phyloP scores from a whole-genome alignment of 768 basidiomycete species.

The Agaricus subrufescens region DNA sequence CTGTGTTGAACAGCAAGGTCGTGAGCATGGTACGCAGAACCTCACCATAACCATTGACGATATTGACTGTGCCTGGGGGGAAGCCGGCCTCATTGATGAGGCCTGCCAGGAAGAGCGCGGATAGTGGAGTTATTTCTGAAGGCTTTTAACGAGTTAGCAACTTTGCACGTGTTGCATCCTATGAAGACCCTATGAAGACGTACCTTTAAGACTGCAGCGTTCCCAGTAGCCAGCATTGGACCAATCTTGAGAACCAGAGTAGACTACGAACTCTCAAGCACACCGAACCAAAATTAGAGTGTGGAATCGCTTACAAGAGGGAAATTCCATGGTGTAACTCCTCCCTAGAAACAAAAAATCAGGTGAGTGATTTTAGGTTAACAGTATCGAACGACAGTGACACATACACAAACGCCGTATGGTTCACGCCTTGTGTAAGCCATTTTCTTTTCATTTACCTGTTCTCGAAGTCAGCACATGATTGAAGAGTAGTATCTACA shows the following conservation, averaged over 20 bases:
- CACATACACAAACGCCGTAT: constrained; percentile 39
- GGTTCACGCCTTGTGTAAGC: constrained; percentile 71
- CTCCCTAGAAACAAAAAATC: constrained; percentile 20
- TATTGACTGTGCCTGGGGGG: constrained; percentile 72
- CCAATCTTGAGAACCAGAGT: constrained; percentile 64
- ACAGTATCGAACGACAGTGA: background rate
- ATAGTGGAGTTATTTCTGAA: constrained; percentile 70
- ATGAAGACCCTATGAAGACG: background rate
- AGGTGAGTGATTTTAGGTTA: constrained; percentile 16
- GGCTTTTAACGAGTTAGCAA: constrained; percentile 29
- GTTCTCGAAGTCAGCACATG: background rate
- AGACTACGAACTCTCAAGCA: background rate
- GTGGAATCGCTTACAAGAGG: constrained; percentile 18
- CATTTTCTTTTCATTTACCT: constrained; percentile 53
- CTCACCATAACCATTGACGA: constrained; percentile 60
- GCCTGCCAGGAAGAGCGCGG: constrained; percentile 46
- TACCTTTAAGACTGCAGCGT: constrained; percentile 64
- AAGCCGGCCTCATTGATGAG: constrained; percentile 69
- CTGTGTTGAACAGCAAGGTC: constrained; percentile 16
- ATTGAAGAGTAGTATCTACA: background rate
- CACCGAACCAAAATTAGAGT: background rate
- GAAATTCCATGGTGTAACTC: constrained; percentile 65
- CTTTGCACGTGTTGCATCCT: background rate
- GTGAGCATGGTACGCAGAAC: background rate
- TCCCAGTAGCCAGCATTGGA: constrained; percentile 76